Conservation (phyloP, 1,139 yeast genomes). For the Yamadazyma dendronema region DNA sequence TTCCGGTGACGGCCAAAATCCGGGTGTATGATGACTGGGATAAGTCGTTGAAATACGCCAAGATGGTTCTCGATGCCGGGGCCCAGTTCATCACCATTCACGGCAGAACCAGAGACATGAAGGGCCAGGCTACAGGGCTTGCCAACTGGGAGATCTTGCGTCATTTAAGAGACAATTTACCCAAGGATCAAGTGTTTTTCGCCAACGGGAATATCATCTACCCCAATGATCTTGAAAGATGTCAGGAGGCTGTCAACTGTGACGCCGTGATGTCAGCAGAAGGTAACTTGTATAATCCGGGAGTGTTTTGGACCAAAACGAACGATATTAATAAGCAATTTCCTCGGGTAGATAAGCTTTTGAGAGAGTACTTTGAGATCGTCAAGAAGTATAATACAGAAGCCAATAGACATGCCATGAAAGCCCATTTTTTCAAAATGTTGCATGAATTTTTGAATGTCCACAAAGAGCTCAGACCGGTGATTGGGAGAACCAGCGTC, state of each 20-base stretch:
- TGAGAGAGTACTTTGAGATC: conserved; percentile 86
- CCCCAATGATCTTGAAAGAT: conserved; percentile 72
- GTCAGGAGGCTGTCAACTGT: conserved; percentile 60
- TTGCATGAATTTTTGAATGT: conserved; percentile 72
- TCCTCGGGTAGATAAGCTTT: conserved; percentile 80
- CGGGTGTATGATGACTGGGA: conserved; percentile 85
- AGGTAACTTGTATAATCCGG: conserved; percentile 92
- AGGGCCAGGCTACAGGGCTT: conserved; percentile 91
- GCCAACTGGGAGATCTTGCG: conserved; percentile 88
- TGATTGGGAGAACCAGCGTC: conserved; percentile 58
- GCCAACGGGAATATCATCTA: conserved; percentile 92
- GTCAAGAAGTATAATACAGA: conserved; percentile 55
- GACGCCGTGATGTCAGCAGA: conserved; percentile 99
- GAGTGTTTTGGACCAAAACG: conserved; percentile 65
- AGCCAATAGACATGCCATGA: conserved; percentile 82
- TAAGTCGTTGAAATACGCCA: conserved; percentile 83
- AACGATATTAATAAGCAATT: conserved; percentile 62
- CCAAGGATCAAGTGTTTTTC: conserved; percentile 81
- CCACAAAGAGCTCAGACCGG: conserved; percentile 75
- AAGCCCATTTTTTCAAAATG: conserved; percentile 88
- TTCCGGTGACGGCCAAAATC: conserved; percentile 96
- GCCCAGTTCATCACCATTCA: conserved; percentile 95
- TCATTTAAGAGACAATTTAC: conserved; percentile 76
- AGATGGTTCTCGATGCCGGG: conserved; percentile 89
- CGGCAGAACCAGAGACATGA: conserved; percentile 96